phyloP scores from a whole-genome alignment of 1,284 basidiomycete genomes.

The Volvariella volvacea region DNA sequence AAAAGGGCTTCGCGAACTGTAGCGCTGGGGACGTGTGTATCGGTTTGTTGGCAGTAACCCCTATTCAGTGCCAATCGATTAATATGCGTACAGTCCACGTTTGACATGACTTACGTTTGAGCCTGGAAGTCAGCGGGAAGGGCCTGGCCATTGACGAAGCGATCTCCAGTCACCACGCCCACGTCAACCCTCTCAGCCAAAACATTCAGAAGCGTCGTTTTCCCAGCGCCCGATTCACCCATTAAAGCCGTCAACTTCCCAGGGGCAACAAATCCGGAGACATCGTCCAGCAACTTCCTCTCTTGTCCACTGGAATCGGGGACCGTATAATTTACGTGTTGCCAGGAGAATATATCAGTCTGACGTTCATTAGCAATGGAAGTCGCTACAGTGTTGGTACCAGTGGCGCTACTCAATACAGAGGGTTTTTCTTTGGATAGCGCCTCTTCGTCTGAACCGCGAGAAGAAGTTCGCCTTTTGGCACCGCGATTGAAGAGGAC shows the following conservation, averaged over 20 bases:
- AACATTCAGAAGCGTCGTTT: conserved; percentile 46
- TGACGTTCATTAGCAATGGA: not conserved
- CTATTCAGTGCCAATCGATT: no score
- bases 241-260: conserved; percentile 69
- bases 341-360: conserved; percentile 52
- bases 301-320: conserved; percentile 40
- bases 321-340: conserved; percentile 56
- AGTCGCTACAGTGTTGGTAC: no score
- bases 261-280: conserved; percentile 77
- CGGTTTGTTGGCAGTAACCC: conserved; percentile 75
- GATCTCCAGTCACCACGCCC: conserved; percentile 73
- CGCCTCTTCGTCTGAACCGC: conserved; percentile 13
- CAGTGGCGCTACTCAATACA: no score
- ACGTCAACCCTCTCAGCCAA: conserved; percentile 68
- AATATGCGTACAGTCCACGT: not conserved
- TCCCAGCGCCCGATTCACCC: conserved; percentile 66
- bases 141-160: conserved; percentile 68
- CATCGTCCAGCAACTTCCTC: conserved; percentile 57
- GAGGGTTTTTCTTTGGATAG: conserved; percentile 15
- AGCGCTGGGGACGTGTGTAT: conserved; percentile 57
- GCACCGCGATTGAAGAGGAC: conserved; percentile 34
- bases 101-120: conserved; percentile 39
- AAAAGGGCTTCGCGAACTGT: conserved; percentile 82
- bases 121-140: conserved; percentile 71
- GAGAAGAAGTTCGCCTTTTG: conserved; percentile 2